These are phyloP conservation scores for Ophiosphaerella narmari DNA, from an alignment of 2,329 filamentous ascomycete genomes.

Conservation along the genomic window DNA sequence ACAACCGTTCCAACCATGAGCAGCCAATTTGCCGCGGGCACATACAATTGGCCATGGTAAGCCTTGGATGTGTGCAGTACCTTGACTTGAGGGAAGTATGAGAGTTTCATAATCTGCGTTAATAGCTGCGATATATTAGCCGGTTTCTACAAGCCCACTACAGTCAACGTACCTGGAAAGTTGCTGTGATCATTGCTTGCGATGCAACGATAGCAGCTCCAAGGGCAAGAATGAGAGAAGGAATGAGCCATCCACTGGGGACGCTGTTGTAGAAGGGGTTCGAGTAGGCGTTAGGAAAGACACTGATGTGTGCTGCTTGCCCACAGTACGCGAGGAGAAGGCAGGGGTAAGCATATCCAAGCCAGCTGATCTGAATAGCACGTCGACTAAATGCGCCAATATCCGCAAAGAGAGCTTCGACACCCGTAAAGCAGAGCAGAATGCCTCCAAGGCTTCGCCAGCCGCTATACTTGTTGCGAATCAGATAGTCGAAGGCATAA, in stretches of 20 bases:
- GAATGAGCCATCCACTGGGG: slow-evolving; percentile 70
- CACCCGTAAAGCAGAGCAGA: slow-evolving; percentile 73
- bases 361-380: slow-evolving; percentile 75
- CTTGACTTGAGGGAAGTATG: slow-evolving; percentile 77
- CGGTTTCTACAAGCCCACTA: not conserved
- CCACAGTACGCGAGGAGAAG: slow-evolving; percentile 70
- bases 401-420: slow-evolving; percentile 80
- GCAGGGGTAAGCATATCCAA: slow-evolving; percentile 70
- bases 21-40: slow-evolving; percentile 77
- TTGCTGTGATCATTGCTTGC: slow-evolving; percentile 77
- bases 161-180: slow-evolving; percentile 62
- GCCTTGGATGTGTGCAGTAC: slow-evolving; percentile 70
- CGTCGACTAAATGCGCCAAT: slow-evolving; percentile 71
- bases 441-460: slow-evolving; percentile 73
- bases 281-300: slow-evolving; percentile 62
- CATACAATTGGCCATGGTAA: slow-evolving; percentile 77
- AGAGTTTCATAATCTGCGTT: slow-evolving; percentile 73
- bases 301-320: slow-evolving; percentile 73
- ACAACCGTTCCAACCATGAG: slow-evolving; percentile 77
- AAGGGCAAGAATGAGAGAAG: slow-evolving; percentile 69
- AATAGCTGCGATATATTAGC: slow-evolving; percentile 53
- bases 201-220: slow-evolving; percentile 75
- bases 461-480: slow-evolving; percentile 62
- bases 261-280: slow-evolving; percentile 77
- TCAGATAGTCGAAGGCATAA: slow-evolving; percentile 65